Evolutionary conservation across 2,329 filamentous ascomycete genomes (phyloP).

Genomic region (Diaporthe citrichinensis): DNA sequence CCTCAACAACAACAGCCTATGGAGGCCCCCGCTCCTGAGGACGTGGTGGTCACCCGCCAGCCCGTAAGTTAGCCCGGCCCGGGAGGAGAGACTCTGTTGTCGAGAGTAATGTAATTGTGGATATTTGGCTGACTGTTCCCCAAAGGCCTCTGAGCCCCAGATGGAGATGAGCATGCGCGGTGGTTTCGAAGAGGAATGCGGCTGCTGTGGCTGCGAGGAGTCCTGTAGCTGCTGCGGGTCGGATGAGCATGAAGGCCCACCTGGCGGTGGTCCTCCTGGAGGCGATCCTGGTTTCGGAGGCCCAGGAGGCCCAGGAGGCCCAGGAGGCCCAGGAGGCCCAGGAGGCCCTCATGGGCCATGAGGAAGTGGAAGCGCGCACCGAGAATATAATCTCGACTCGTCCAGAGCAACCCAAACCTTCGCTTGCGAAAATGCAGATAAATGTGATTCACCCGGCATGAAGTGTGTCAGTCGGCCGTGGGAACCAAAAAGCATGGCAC

Average conservation of each 20-base stretch:
- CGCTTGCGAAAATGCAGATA: no score
- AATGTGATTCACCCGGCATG: neutral
- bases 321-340: constrained; percentile 9
- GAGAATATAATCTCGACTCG: neutral
- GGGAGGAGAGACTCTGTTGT: neutral
- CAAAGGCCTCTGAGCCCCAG: constrained; percentile 33
- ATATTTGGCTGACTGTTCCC: neutral
- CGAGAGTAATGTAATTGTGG: no score
- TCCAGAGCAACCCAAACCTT: neutral
- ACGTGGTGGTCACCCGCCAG: constrained; percentile 21
- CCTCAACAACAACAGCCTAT: constrained; percentile 38
- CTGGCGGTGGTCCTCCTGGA: constrained; percentile 24
- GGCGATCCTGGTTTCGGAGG: constrained; percentile 27
- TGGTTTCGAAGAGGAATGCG: constrained; percentile 39
- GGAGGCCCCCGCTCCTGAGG: constrained; percentile 25
- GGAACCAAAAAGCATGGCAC: neutral
- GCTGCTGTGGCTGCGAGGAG: constrained; percentile 35
- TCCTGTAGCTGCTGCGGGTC: constrained; percentile 29
- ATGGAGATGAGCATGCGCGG: constrained; percentile 38
- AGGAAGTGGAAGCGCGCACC: neutral
- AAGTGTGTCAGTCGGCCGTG: neutral
- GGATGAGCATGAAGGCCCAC: constrained; percentile 17
- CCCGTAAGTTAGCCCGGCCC: constrained; percentile 24
- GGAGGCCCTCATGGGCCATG: neutral
- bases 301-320: neutral